These are phyloP conservation scores for Aspergillus ostianus DNA, from an alignment of 495 filamentous ascomycete species.

Conservation along the genomic window DNA sequence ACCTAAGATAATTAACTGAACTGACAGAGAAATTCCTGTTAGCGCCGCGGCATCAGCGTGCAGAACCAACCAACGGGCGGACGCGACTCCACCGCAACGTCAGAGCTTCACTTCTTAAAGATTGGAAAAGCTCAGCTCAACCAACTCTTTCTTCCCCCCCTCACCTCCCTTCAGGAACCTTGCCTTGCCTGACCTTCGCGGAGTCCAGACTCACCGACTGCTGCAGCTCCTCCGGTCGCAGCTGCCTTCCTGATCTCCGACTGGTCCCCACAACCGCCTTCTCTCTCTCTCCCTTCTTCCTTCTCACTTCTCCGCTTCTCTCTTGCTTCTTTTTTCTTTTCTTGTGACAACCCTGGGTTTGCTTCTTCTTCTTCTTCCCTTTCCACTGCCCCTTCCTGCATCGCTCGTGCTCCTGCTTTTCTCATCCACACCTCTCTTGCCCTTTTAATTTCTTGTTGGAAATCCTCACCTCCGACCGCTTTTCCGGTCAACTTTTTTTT, in stretches of 20 bases:
- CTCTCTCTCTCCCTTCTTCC: constrained; percentile 4
- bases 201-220: constrained; percentile 1
- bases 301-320: constrained; percentile 7
- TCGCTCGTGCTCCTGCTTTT: background rate
- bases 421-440: background rate
- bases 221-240: background rate
- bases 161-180: background rate
- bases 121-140: no score
- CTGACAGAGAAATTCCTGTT: no score
- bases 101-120: constrained; percentile 10
- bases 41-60: no score
- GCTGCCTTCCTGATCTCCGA: background rate
- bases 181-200: background rate
- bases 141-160: constrained; percentile 4
- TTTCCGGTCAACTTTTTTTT: constrained; percentile 1
- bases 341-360: no score
- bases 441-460: background rate
- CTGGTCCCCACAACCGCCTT: constrained; percentile 6
- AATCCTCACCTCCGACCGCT: background rate
- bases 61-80: background rate
- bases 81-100: constrained; percentile 23
- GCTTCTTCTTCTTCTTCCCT: constrained; percentile 10
- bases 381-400: background rate
- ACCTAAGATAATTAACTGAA: no score
- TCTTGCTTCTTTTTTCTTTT: background rate